Conservation (phyloP, 192 early-diverging fungal genomes). For the Backusella parvicylindrica region DNA sequence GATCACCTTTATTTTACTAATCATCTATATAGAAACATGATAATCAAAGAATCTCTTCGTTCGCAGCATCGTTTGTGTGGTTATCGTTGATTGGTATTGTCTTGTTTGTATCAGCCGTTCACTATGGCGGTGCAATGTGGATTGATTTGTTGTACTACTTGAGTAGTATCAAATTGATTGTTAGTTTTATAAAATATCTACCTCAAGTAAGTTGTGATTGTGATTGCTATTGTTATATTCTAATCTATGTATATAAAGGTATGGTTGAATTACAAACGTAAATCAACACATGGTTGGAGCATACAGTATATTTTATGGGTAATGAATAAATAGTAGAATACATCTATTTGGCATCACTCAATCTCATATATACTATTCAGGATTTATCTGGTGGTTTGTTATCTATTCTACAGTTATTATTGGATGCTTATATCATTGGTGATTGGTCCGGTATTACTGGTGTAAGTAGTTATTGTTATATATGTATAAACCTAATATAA, state of each 20-base stretch:
- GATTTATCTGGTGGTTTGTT: slow-evolving; percentile 79
- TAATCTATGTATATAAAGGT: slow-evolving; percentile 36
- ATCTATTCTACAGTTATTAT: slow-evolving; percentile 69
- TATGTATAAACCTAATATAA: neutral
- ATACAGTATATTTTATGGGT: slow-evolving; percentile 76
- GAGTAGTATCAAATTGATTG: slow-evolving; percentile 70
- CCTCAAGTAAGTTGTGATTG: slow-evolving; percentile 56
- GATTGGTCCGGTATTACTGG: slow-evolving; percentile 56
- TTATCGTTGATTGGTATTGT: slow-evolving; percentile 29
- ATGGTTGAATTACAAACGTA: slow-evolving; percentile 63
- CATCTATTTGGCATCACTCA: neutral
- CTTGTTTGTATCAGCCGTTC: slow-evolving; percentile 21
- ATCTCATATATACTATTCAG: neutral
- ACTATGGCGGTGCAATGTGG: slow-evolving; percentile 28
- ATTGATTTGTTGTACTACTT: slow-evolving; percentile 70
- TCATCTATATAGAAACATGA: slow-evolving; percentile 20
- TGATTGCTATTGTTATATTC: neutral
- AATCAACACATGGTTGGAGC: slow-evolving; percentile 85
- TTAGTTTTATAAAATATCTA: slow-evolving; percentile 75
- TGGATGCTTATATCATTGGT: slow-evolving; percentile 61
- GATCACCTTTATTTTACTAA: neutral
- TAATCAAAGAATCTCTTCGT: slow-evolving; percentile 39
- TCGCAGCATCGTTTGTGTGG: slow-evolving; percentile 36
- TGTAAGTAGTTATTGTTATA: slow-evolving; percentile 9
- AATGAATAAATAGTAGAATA: neutral